Conservation (phyloP, 2,329 filamentous ascomycete genomes). For the Neopestalotiopsis sp. region DNA sequence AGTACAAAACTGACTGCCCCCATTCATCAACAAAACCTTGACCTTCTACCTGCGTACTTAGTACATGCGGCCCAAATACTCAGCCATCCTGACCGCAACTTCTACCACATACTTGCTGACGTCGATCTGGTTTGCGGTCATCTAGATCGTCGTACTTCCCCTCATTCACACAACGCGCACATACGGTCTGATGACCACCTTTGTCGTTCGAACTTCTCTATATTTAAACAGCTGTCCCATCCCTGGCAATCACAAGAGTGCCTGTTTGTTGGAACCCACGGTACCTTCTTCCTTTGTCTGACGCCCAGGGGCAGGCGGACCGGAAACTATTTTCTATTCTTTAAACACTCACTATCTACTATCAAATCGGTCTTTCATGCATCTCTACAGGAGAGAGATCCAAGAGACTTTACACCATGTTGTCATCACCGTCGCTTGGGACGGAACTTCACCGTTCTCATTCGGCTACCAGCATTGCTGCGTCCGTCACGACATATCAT, state of each 20-base stretch:
- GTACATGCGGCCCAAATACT: neutral
- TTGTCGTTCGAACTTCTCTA: neutral
- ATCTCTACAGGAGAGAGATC: constrained; percentile 6
- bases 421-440: neutral
- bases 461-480: constrained; percentile 47
- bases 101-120: neutral
- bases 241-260: neutral
- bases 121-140: neutral
- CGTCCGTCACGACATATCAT: constrained; percentile 57
- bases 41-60: neutral
- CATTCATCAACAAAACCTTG: neutral
- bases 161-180: neutral
- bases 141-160: neutral
- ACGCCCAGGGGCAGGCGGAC: neutral
- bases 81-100: constrained; percentile 1
- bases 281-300: neutral
- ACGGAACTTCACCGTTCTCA: constrained; percentile 31
- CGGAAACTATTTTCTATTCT: neutral
- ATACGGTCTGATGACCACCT: neutral
- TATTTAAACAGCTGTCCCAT: neutral
- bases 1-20: neutral
- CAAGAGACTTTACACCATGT: constrained; percentile 9
- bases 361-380: neutral
- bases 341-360: neutral
- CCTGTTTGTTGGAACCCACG: neutral